These are phyloP conservation scores for Wickerhamiella kurtzmanii DNA, from an alignment of 805 yeast genomes.

Conservation along the genomic window DNA sequence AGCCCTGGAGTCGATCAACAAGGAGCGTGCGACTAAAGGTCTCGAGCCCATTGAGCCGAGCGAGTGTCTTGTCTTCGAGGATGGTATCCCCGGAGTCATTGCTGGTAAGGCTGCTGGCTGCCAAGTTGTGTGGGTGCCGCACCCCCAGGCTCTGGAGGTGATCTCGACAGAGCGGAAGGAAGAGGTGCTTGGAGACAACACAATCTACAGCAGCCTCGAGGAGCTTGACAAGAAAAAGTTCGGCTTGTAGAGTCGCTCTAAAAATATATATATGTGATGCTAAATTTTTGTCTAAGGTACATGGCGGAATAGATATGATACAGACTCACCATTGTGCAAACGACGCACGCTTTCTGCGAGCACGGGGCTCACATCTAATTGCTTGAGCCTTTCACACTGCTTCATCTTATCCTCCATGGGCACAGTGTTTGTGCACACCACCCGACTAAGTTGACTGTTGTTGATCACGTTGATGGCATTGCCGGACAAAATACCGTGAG, in stretches of 20 bases:
- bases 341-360: conserved; percentile 91
- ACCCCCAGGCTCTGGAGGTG: conserved; percentile 50
- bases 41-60: conserved; percentile 43
- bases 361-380: conserved; percentile 72
- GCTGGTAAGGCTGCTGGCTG: conserved; percentile 79
- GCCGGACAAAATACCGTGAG: conserved; percentile 89
- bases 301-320: conserved; percentile 57
- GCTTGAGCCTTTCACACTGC: conserved; percentile 54
- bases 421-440: conserved; percentile 87
- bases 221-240: conserved; percentile 40
- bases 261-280: background rate
- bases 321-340: conserved; percentile 91
- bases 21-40: conserved; percentile 32
- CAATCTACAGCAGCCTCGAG: conserved; percentile 37
- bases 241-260: conserved; percentile 12
- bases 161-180: conserved; percentile 38
- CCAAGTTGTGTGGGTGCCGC: conserved; percentile 90
- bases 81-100: conserved; percentile 81
- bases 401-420: conserved; percentile 58
- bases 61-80: conserved; percentile 87
- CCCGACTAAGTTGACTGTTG: conserved; percentile 49
- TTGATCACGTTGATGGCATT: conserved; percentile 63
- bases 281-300: conserved; percentile 9
- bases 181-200: conserved; percentile 37
- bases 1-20: conserved; percentile 60